Evolutionary conservation across 2,329 filamentous ascomycete species (phyloP).

Genomic region (Monosporascus cannonballus): DNA sequence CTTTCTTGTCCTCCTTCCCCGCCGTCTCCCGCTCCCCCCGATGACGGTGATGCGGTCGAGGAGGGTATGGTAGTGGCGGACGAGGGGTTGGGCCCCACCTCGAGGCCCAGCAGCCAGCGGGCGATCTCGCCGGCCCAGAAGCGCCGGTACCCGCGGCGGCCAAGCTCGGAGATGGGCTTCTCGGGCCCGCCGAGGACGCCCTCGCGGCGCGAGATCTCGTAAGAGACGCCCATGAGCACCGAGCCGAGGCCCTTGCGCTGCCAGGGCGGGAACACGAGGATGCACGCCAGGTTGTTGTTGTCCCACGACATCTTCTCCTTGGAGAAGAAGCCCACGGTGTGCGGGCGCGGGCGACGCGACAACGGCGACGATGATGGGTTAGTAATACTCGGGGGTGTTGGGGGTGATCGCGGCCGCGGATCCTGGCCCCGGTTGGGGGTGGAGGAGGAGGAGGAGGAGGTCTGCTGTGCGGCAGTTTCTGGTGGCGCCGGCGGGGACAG

Average conservation of each 20-base stretch:
- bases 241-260: conserved; percentile 85
- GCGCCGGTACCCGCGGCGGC: conserved; percentile 71
- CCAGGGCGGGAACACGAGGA: conserved; percentile 92
- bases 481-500: neutral
- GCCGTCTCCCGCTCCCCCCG: neutral
- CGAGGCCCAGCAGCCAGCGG: conserved; percentile 52
- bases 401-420: neutral
- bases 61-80: too few relatives aligned
- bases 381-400: neutral
- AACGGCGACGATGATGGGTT: neutral
- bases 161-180: conserved; percentile 84
- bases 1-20: conserved; percentile 6
- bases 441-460: neutral
- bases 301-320: conserved; percentile 99
- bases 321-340: conserved; percentile 93
- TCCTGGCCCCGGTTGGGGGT: neutral
- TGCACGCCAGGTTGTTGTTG: conserved; percentile 95
- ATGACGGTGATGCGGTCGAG: neutral
- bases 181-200: conserved; percentile 85
- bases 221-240: conserved; percentile 86
- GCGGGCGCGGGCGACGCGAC: conserved; percentile 26
- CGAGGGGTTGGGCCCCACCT: conserved; percentile 27
- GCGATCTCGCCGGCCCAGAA: conserved; percentile 86
- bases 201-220: conserved; percentile 82
- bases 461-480: neutral